Base-by-base conservation (phyloP, 805 yeast genomes). In the Wickerhamiella lipophila region DNA sequence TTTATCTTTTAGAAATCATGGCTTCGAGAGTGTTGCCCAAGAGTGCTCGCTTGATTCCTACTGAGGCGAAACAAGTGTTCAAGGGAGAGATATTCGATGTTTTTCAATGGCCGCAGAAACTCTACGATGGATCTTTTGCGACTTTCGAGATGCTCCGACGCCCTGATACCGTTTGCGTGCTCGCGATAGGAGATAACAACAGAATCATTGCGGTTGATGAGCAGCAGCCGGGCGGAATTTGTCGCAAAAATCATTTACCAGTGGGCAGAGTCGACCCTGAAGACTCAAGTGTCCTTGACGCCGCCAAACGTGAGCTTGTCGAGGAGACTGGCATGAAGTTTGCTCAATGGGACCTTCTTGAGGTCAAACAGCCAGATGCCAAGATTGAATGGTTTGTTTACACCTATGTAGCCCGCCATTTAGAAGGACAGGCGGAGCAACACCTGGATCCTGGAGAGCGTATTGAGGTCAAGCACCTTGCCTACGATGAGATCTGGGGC, bases 101-200 rank as follows among this genome's bases (percentile, higher is more conserved):
- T 13, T 45, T 21, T 15, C 48, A 45, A 15, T 45, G 48, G 48
- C 48, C 48, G 29, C 48, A 45, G n/a, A 45, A 36, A 18, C 48
- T 36, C 8, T 45, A 23, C 36, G 48, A 45, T 27, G 48, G 48
- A 12, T 15, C 36, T 7, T 36, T 42, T 3, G 48, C 48, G 13
- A 45, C 48, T 1, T 45, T 45, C 18, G 48, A 45, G 42, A 45
- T 45, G 48, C 48, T 45, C 36, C 25, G 29, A 23, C 42, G 48
- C 19, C 48, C 48, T 12, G 48, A 45, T 19, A 45, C 48, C 18
- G 48, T 45, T 4, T 45, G 48, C 27, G 42, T 45, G 18, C 18
- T 45, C 3, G 48, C 48, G 7, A 19, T 36, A 3, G 30, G 25
- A 19, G 48, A 45, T 12, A 27, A 35, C 35, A 16, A 42, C 27